Base-by-base conservation (phyloP, 2,329 filamentous ascomycete genomes). In the Neoscytalidium dimidiatum region DNA sequence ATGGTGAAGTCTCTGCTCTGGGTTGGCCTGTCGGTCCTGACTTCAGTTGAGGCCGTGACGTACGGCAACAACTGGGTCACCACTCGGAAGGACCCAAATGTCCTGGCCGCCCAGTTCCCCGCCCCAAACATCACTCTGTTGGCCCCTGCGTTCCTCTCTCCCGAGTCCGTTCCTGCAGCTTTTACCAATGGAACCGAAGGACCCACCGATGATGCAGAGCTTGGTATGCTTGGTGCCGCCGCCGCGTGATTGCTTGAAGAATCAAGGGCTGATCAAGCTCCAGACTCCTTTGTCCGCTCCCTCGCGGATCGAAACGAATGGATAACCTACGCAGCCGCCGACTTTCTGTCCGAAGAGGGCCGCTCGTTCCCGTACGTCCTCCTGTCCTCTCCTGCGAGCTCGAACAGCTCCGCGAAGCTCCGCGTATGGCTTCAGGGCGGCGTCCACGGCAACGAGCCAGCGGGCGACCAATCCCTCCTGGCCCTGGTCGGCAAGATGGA, bases 361-460 rank as follows among this genome's bases (percentile, higher is more conserved):
- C 69, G 71, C 6, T 64, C 68, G 5, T 74, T 77, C 61, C 73
- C 73, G 1, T 77, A 76, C 41, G 67, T 74, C 48, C 71, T 68
- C 48, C 72, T 75, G 4, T 71, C 71, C 2, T 71, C 44, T 29
- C n/a, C 33, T 4, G 14, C 23, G 11, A 66, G 68, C 17, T 58
- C 64, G 23, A 69, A 70, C 28, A 28, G 62, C 5, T 64, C 69
- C 43, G 63, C 64, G n/a, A 78, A 78, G 60, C 46, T 78, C 11
- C 69, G 71, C 23, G 71, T 79, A 14, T 79, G 75, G 72, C 71
- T 79, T 4, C 77, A 79, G 62, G 75, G 72, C 7, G 73, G 68
- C 13, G 72, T 77, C 1, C 77, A 78, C 41, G 76, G 77, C 3
- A 76, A 78, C 57, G 77, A 78, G 64, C 75, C 77, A 6, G 76